A percentile compares a stretch with the other conserved stretches of the same genome.
Conservation (phyloP, 768 basidiomycete genomes). For the Coprinellus micaceus region DNA sequence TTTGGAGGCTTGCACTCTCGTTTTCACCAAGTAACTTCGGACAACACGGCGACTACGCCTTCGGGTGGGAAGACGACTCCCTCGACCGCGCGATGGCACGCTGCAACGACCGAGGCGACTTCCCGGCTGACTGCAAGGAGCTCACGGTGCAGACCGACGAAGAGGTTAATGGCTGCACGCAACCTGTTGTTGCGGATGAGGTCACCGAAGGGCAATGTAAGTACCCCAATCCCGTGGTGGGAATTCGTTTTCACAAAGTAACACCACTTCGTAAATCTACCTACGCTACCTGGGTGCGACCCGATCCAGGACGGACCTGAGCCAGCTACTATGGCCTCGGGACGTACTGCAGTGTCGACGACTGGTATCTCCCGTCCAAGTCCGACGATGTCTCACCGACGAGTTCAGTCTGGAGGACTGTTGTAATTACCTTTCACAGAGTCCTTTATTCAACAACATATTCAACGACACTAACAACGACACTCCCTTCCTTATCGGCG, state of each 20-base stretch:
- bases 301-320: constrained; percentile 6
- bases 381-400: no score
- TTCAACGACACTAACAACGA: no score
- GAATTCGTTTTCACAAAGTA: neutral
- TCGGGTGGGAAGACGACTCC: constrained; percentile 11
- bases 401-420: no score
- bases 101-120: constrained; percentile 5
- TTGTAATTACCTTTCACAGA: no score
- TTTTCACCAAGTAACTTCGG: constrained; percentile 1
- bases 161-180: constrained; percentile 6
- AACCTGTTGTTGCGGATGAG: neutral
- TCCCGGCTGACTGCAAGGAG: constrained; percentile 3
- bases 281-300: constrained; percentile 7
- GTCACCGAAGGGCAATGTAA: constrained; percentile 7
- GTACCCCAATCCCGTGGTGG: neutral
- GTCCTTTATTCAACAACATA: no score
- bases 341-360: constrained; percentile 2
- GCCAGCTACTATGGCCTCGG: neutral
- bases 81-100: constrained; percentile 8
- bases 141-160: constrained; percentile 4
- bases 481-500: no score
- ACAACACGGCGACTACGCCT: constrained; percentile 11
- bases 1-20: neutral
- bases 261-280: neutral
- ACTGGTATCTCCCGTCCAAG: neutral